Base-by-base conservation (phyloP, 148 eudicot species). In the Rhododendron griersonianum region DNA sequence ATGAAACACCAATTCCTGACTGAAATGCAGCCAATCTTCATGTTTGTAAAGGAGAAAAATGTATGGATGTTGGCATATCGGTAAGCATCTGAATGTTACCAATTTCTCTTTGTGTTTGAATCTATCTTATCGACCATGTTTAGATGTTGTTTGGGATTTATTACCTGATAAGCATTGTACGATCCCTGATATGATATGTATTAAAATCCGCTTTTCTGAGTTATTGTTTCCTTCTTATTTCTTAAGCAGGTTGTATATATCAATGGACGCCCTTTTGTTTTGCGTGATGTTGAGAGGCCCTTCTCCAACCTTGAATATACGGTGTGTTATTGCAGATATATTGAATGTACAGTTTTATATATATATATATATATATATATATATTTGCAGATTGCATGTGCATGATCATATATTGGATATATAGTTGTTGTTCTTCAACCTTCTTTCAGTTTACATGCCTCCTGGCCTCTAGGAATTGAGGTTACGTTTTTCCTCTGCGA, bases 261-360 rank as follows among this genome's bases (percentile, higher is more conserved):
- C 78, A 96, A 96, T 87, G 92, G 99, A 14, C 97, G 99, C 13
- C 99, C 99, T 78, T 96, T 96, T 93, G 99, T 96, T 80, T 92
- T 96, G 89, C 99, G 99, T 87, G 99, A 96, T 80, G 98, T 95
- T 25, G 99, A 96, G 89, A 94, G 93, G 83, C 99, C 99, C 35
- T 96, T 96, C 90, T 94, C 99, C 61, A 96, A 96, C 91, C 94
- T 96, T 87, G 98, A 96, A 90, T 95, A 96, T 92, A 96, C 99
- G 97, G 99, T 96, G 86, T 78, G 96, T 87, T 80, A 85, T 81
- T 78, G 28, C 61, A 71, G 37, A 83, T 21, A 30, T 2, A 25
- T 25, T 67, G 28, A 67, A 67, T 67, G 28, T 10, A 11, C 30
- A 67, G 5, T 25, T 14, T 11, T 21, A 5, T 41, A 41, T 41